These are phyloP conservation scores for Gomphus bonarii DNA, from an alignment of 1,284 basidiomycete species.

Conservation along the genomic window DNA sequence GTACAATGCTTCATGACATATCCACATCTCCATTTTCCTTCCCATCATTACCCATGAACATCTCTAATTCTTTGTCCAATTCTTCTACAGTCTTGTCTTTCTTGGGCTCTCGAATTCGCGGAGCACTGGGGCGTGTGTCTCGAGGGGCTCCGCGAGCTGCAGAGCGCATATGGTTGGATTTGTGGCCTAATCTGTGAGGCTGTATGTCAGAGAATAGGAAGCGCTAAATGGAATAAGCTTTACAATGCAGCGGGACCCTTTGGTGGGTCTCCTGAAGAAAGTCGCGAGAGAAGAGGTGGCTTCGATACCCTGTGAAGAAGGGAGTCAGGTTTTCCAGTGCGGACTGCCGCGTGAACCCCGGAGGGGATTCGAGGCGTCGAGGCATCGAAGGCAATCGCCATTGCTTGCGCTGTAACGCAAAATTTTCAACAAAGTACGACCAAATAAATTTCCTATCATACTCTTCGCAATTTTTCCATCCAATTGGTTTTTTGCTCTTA, in stretches of 20 bases:
- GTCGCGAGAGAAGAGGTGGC: slow-evolving; percentile 46
- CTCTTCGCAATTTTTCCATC: slow-evolving; percentile 89
- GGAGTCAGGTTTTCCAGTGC: slow-evolving; percentile 36
- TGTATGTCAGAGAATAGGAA: slow-evolving; percentile 15
- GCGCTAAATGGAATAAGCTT: slow-evolving; percentile 16
- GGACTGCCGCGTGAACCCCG: slow-evolving; percentile 27
- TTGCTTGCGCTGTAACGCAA: slow-evolving; percentile 57
- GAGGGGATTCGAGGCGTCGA: slow-evolving; percentile 26
- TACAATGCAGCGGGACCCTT: slow-evolving; percentile 16
- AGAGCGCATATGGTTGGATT: slow-evolving; percentile 28
- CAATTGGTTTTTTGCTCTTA: slow-evolving; percentile 77
- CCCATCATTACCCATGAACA: slow-evolving; percentile 65
- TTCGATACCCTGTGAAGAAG: slow-evolving; percentile 59
- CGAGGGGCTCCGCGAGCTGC: slow-evolving; percentile 26
- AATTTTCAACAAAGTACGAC: background rate
- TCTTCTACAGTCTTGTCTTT: slow-evolving; percentile 64
- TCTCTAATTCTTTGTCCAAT: slow-evolving; percentile 84
- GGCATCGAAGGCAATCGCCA: slow-evolving; percentile 63
- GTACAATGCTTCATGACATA: slow-evolving; percentile 5
- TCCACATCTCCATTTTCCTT: slow-evolving; percentile 10
- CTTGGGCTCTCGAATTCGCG: slow-evolving; percentile 36
- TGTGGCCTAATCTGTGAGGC: slow-evolving; percentile 20
- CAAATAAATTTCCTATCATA: slow-evolving; percentile 23
- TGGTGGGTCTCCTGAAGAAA: slow-evolving; percentile 33
- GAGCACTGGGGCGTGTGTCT: slow-evolving; percentile 19